Base-by-base conservation (phyloP, 371 early-diverging fungal species). In the Zychaea mexicana region DNA sequence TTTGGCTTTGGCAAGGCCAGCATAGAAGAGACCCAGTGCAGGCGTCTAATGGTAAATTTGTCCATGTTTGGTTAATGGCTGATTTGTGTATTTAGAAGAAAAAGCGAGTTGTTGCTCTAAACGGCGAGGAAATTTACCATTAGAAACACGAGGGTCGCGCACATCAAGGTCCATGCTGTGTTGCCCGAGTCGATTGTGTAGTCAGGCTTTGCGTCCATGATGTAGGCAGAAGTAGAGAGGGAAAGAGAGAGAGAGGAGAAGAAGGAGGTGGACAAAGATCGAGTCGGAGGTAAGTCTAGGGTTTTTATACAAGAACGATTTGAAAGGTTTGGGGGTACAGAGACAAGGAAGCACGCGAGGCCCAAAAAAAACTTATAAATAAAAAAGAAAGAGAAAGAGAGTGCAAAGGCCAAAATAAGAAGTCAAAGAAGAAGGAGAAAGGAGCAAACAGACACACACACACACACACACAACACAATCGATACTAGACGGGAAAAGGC, bases 1-100 rank as follows among this genome's bases (percentile, higher is more conserved):
- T 72, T 92, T 92, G 64, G 84, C 85, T 30, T 93, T 82, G 15
- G 91, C 88, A 82, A 94, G 84, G 24, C 96, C 96, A 61, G 92
- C 87, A 78, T 95, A 94, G 71, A 93, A 93, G 67, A 88, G 85
- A 28, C 92, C 92, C 6, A 90, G 77, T 7, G 89, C 92, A 3
- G 91, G 92, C 13, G 85, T 78, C 82, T 82, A 61, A 54, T 54
- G 33, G 55, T 54, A 54, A 54, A 54, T 21, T 49, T 49, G 24
- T 22, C 49, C 49, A 49, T 24, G 49, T 49, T 49, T 49, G 49
- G 55, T 54, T 54, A 42, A 42, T 42, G 3, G n/a, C 13, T 42
- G n/a, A 15, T 22, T 59, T 59, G n/a, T 21, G 19, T 31, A 7
- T 15, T 33, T 19, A 30, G 1, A 3, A n/a, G n/a, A n/a, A 4